Evolutionary conservation across 2,329 filamentous ascomycete species (phyloP), one percentile per base, ranked within the genome.

Genomic region (Lasiodiplodia citricola): DNA sequence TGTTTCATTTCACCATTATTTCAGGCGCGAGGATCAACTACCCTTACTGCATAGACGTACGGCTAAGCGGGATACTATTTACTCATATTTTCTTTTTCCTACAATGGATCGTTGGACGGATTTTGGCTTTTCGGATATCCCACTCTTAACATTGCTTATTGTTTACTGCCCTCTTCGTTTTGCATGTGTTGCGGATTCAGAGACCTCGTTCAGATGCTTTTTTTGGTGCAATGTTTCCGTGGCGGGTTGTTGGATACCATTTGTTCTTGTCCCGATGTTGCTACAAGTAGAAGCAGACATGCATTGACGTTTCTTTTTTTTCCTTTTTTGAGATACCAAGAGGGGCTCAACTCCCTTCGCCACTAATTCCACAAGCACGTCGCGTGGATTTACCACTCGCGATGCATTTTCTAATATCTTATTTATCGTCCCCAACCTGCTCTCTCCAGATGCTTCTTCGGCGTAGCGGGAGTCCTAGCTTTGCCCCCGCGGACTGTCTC

Each of bases 31-130:
- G 31, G n/a, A 35, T 37, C 23, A 23, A 10, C 13, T n/a, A 38
- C 41, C 41, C 54, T 23, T 35, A 31, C 25, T 35, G 28, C 58
- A 63, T 63, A 63, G 58, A 63, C 25, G 58, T 35, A 37, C 14
- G 41, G 28, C 41, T 18, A 63, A 63, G 58, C 58, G 58, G 25
- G 38, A 35, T 50, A n/a, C 4, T 60, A 28, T 60, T 31, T 13
- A 16, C 10, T 50, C 31, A 2, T 28, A 47, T n/a, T 23, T 47
- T 23, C 21, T 60, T 28, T 47, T 47, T 44, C 16, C n/a, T 44
- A 5, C 41, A 47, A 47, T 47, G 41, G 41, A 47, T 47, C 41
- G 16, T n/a, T n/a, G 16, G 41, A 7, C 6, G 41, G 41, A 3
- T 10, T 47, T 47, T 47, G 6, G 16, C 6, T 21, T 47, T n/a